Conservation (phyloP, 371 early-diverging fungal species). For the Mucor ambiguus region DNA sequence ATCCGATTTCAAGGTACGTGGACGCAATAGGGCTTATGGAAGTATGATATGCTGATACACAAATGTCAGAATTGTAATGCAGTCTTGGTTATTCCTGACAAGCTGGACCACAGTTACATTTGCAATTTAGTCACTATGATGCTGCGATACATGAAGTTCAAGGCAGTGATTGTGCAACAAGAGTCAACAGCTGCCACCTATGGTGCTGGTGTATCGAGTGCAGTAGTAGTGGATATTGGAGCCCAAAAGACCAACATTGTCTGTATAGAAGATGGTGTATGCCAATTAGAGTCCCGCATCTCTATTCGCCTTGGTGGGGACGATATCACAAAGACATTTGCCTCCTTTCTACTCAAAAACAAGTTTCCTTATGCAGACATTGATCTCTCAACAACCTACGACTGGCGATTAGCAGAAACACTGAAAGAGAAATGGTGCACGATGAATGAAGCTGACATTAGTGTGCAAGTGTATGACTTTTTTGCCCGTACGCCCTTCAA, state of each 20-base stretch:
- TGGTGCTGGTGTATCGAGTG: slow-evolving; percentile 87
- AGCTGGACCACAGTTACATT: slow-evolving; percentile 66
- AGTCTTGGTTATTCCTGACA: slow-evolving; percentile 81
- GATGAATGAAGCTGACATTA: slow-evolving; percentile 81
- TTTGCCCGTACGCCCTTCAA: slow-evolving; percentile 76
- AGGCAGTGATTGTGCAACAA: slow-evolving; percentile 74
- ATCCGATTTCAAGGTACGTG: slow-evolving; percentile 56
- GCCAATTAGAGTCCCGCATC: slow-evolving; percentile 65
- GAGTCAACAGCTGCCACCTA: slow-evolving; percentile 84
- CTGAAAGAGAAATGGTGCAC: slow-evolving; percentile 84
- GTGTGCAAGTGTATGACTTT: slow-evolving; percentile 79
- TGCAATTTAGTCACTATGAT: slow-evolving; percentile 68
- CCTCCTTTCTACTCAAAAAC: slow-evolving; percentile 63
- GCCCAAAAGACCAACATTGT: slow-evolving; percentile 84
- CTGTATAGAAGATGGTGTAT: slow-evolving; percentile 88
- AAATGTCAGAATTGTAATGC: slow-evolving; percentile 59
- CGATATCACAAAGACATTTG: slow-evolving; percentile 79
- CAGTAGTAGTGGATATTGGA: slow-evolving; percentile 91
- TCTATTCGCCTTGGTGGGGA: slow-evolving; percentile 76
- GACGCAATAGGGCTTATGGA: not conserved
- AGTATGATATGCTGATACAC: not conserved
- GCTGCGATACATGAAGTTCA: slow-evolving; percentile 77
- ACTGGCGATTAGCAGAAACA: slow-evolving; percentile 73
- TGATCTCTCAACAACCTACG: slow-evolving; percentile 61
- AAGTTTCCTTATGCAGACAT: slow-evolving; percentile 79